Evolutionary conservation across 1,284 basidiomycete species (phyloP).

Genomic region (Puccinia hordei): DNA sequence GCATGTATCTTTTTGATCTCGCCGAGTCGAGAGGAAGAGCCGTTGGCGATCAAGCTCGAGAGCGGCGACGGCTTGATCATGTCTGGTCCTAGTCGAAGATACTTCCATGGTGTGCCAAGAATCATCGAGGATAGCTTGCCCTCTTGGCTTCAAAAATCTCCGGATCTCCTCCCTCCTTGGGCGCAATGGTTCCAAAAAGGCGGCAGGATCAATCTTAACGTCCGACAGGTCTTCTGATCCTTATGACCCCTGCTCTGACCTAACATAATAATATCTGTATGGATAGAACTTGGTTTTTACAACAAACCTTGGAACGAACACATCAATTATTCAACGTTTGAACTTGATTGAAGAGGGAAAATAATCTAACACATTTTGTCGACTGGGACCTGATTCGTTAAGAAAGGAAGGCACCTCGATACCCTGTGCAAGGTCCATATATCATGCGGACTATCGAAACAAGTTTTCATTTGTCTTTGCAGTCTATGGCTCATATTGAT

Average conservation of each 20-base stretch:
- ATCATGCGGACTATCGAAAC: too few relatives aligned
- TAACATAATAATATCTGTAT: too few relatives aligned
- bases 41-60: slow-evolving; percentile 33
- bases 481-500: too few relatives aligned
- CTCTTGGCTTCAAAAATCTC: slow-evolving; percentile 6
- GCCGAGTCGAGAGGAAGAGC: slow-evolving; percentile 23
- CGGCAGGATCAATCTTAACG: slow-evolving; percentile 40
- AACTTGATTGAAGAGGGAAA: too few relatives aligned
- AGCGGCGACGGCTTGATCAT: slow-evolving; percentile 48
- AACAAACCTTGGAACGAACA: too few relatives aligned
- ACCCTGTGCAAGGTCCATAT: too few relatives aligned
- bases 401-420: too few relatives aligned
- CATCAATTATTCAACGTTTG: too few relatives aligned
- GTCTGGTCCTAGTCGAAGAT: slow-evolving; percentile 32
- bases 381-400: too few relatives aligned
- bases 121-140: slow-evolving; percentile 44
- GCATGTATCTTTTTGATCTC: slow-evolving; percentile 36
- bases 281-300: too few relatives aligned
- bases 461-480: too few relatives aligned
- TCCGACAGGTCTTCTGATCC: slow-evolving; percentile 45
- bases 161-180: neutral
- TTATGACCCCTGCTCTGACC: neutral
- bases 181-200: slow-evolving; percentile 22
- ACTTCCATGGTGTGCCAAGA: slow-evolving; percentile 41
- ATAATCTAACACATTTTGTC: too few relatives aligned